Evolutionary conservation across 768 basidiomycete species (phyloP), one percentile per base, ranked within the genome.

Genomic region (Punctularia strigosozonata): DNA sequence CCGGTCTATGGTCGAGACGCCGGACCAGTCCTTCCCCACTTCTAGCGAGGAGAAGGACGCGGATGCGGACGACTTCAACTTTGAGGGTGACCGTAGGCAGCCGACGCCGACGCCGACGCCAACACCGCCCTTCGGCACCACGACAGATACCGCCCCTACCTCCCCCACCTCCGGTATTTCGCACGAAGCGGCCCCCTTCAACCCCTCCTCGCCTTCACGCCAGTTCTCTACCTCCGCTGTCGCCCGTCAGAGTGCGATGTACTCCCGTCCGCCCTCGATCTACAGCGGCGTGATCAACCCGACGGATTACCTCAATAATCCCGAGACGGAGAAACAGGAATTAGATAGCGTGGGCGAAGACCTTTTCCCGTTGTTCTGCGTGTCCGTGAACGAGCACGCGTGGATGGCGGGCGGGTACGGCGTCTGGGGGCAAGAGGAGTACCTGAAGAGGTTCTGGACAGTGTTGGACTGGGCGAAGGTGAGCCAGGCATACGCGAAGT

Each of bases 341-440:
- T 37, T 58, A 28, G 40, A 46, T 24, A 42, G 41, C 4, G 46
- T 66, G n/a, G 81, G 79, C 23, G 67, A 71, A 23, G 60, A 63
- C 12, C 57, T 92, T 28, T 77, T 66, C 52, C 89, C 89, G 17
- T 54, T 92, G 39, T 77, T 88, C 56, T 85, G 82, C 45, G 52
- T 90, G 37, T 77, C 78, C 31, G 73, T 86, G 4, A 73, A 89
- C 48, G 87, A 90, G 56, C 89, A 88, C 47, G 80, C 81, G 20
- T 94, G 88, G 86, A 66, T 94, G 51, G 66, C 68, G 36, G 79
- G 82, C 17, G 85, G 83, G 26, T 89, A 81, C 46, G 89, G 89
- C 4, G 73, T 94, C 4, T 90, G 86, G 85, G 89, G 90, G 19
- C 85, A 87, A 59, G 87, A 92, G 55, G 71, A 71, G 48, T 94